Conservation (phyloP, 768 basidiomycete genomes). For the Plicaturopsis crispa region DNA sequence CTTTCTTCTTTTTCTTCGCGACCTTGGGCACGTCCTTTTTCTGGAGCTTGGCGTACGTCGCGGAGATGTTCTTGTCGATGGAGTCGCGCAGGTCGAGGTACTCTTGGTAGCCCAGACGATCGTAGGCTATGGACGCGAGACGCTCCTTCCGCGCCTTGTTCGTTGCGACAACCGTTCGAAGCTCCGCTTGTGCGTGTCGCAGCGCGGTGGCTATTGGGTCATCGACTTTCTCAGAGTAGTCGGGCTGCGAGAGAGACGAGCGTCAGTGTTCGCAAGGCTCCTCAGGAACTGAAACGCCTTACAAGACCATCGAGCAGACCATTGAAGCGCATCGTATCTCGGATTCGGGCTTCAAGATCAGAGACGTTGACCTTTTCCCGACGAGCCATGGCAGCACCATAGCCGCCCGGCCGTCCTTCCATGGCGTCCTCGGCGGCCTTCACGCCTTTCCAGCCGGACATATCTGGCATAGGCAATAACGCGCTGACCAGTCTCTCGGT, state of each 20-base stretch:
- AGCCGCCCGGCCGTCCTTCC: slow-evolving; percentile 77
- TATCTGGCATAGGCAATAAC: slow-evolving; percentile 61
- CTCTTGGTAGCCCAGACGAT: slow-evolving; percentile 87
- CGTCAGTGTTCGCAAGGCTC: slow-evolving; percentile 2
- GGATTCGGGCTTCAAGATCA: slow-evolving; percentile 68
- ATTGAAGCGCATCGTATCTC: slow-evolving; percentile 73
- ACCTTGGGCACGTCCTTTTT: slow-evolving; percentile 73
- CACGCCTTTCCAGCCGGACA: slow-evolving; percentile 57
- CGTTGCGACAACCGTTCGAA: slow-evolving; percentile 65
- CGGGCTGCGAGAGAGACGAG: slow-evolving; percentile 39
- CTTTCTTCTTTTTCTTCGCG: slow-evolving; percentile 55
- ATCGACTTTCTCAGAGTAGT: slow-evolving; percentile 75
- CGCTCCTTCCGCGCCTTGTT: slow-evolving; percentile 82
- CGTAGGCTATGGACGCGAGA: slow-evolving; percentile 69
- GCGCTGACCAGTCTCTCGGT: slow-evolving; percentile 81
- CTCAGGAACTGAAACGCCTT: slow-evolving; percentile 24
- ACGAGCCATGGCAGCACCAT: slow-evolving; percentile 68
- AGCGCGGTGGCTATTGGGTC: slow-evolving; percentile 91
- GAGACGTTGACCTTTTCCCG: slow-evolving; percentile 72
- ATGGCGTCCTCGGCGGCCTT: slow-evolving; percentile 81
- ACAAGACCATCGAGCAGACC: slow-evolving; percentile 65
- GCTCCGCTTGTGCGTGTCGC: slow-evolving; percentile 78
- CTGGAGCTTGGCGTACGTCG: slow-evolving; percentile 71
- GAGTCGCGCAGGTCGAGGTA: slow-evolving; percentile 80
- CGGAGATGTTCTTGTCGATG: slow-evolving; percentile 78